These are phyloP conservation scores for Mollisia scopiformis DNA, from an alignment of 2,329 filamentous ascomycete species.

Conservation along the genomic window DNA sequence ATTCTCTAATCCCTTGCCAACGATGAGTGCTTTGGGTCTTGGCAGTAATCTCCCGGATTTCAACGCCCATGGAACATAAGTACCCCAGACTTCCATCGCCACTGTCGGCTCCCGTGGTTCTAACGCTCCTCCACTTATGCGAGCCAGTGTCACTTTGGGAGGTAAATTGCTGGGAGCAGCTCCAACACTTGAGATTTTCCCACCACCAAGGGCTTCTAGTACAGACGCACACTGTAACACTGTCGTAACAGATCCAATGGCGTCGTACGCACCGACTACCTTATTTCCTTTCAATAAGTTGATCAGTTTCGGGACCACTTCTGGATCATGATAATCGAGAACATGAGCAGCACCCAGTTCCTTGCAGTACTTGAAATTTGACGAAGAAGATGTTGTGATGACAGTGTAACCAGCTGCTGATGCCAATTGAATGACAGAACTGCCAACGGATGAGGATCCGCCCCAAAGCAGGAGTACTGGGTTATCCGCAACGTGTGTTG, in stretches of 20 bases:
- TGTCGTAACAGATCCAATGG: not conserved
- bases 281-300: conserved; percentile 24
- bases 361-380: conserved; percentile 39
- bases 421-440: conserved; percentile 47
- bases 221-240: not conserved
- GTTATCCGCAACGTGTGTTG: no score
- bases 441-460: conserved; percentile 23
- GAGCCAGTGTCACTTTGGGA: not conserved
- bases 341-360: conserved; percentile 42
- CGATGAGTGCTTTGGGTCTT: conserved; percentile 41
- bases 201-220: not conserved
- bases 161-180: not conserved
- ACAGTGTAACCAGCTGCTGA: conserved; percentile 45
- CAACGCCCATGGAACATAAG: conserved; percentile 43
- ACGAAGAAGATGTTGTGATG: conserved; percentile 39
- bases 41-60: conserved; percentile 37
- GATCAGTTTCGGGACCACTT: conserved; percentile 14
- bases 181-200: not conserved
- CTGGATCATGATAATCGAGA: conserved; percentile 42
- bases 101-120: conserved; percentile 11
- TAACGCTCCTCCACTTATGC: conserved; percentile 3
- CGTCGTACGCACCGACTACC: conserved; percentile 36
- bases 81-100: conserved; percentile 37
- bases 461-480: conserved; percentile 39
- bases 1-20: conserved; percentile 44